Base-by-base conservation (phyloP, 768 basidiomycete species). In the Rhodotorula taiwanensis region DNA sequence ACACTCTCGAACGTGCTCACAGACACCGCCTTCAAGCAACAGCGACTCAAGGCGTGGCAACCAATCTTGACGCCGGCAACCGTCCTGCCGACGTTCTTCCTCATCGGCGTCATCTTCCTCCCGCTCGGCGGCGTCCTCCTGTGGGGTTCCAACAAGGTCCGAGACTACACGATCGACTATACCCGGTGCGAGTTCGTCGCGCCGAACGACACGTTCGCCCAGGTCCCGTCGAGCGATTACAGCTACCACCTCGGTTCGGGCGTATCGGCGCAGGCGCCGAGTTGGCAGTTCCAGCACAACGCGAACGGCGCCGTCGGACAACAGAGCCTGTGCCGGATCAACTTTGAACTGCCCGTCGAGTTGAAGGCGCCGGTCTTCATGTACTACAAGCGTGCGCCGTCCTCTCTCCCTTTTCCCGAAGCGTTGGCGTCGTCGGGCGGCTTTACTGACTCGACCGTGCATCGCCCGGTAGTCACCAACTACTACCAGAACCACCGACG, bases 61-160 rank as follows among this genome's bases (percentile, higher is more conserved):
- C 95, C 95, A 14, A 98, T 99, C 75, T 82, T 98, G 51, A 97
- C 93, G 8, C 95, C 95, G 8, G 93, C 93, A 77, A 95, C 92
- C 2, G 95, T 99, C 27, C 83, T 99, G 21, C 95, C 95, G 5
- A 94, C 92, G 1, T 83, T 99, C 50, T 93, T 99, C 77, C 84
- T 97, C 73, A 84, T 98, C 71, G 95, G 89, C 49, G 80, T 99
- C 70, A 77, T 98, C 68, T 99, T 99, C 75, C 94, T 89, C 0
- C 93, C 92, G 58, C 93, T 99, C 71, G 95, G 95, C 28, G 95
- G 86, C 60, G 66, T 74, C 13, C 80, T 98, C 52, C 83, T 98
- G 54, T 97, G 93, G 90, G 95, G 92, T 58, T 84, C 81, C 70
- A 81, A 83, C 59, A 77, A 82, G 76, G 91, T 98, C 67, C 88